A percentile compares a stretch with the other conserved stretches of the same genome.
These are phyloP conservation scores for Hibiscus syriacus DNA, from an alignment of 345 rosid species.

Conservation along the genomic window DNA sequence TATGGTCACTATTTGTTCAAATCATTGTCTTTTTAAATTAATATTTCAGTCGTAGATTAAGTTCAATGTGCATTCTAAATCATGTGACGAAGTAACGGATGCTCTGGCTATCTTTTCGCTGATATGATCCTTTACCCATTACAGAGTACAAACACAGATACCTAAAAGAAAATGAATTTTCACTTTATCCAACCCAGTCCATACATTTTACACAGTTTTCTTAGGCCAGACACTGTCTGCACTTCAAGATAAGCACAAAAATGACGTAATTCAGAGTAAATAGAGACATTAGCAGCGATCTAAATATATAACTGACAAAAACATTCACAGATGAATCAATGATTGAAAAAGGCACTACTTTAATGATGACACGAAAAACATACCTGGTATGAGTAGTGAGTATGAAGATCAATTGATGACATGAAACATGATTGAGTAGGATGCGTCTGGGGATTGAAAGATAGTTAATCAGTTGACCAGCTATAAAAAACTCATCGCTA, in stretches of 20 bases:
- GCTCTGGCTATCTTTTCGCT: background rate
- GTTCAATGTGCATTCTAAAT: background rate
- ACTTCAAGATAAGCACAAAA: background rate
- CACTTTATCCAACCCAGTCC: too few relatives aligned
- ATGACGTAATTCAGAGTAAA: background rate
- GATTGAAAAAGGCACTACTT: background rate
- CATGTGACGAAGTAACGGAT: background rate
- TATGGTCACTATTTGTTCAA: too few relatives aligned
- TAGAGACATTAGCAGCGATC: background rate
- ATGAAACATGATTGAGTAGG: constrained; percentile 99
- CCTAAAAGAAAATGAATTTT: background rate
- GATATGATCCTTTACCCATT: background rate
- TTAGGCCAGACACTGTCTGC: background rate
- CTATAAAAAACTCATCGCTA: background rate
- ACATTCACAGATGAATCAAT: background rate
- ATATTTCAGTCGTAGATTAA: background rate
- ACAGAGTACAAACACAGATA: background rate
- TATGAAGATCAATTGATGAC: constrained; percentile 97
- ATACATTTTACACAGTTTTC: too few relatives aligned
- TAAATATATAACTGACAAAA: background rate
- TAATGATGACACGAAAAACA: constrained; percentile 11
- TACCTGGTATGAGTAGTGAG: constrained; percentile 98
- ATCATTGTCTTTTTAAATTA: background rate
- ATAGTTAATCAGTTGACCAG: constrained; percentile 4
- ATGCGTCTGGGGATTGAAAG: constrained; percentile 65